These are phyloP conservation scores for Vaccinium vitisidaea DNA, from an alignment of 148 eudicot species.

Conservation along the genomic window DNA sequence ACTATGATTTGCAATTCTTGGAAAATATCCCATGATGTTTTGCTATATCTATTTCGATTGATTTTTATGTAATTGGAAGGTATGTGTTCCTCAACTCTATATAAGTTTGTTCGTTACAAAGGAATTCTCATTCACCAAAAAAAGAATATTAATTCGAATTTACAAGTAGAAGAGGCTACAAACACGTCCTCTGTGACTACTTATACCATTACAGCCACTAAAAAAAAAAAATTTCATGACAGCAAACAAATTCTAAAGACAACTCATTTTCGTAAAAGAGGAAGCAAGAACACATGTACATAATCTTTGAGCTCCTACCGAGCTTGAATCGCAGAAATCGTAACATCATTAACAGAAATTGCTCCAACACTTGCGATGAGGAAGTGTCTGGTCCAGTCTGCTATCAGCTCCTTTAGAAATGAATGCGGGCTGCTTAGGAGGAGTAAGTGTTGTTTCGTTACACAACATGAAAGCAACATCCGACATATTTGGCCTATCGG, in stretches of 20 bases:
- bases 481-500: constrained; percentile 54
- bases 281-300: not conserved
- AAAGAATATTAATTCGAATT: too few species aligned
- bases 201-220: not conserved
- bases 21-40: not conserved
- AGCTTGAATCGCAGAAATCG: too few species aligned
- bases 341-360: not conserved
- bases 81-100: not conserved
- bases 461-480: constrained; percentile 45
- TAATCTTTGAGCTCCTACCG: not conserved
- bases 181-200: too few species aligned
- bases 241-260: not conserved
- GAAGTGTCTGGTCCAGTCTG: constrained; percentile 15
- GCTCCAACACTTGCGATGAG: constrained; percentile 22
- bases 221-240: not conserved
- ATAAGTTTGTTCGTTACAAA: too few species aligned
- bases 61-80: not conserved
- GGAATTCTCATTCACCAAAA: not conserved
- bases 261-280: not conserved
- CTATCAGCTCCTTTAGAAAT: constrained; percentile 20
- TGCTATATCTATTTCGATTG: not conserved
- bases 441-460: constrained; percentile 36
- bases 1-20: not conserved
- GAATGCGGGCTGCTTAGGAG: constrained; percentile 48
- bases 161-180: not conserved